Percentiles rank a stretch among this genome's conserved stretches.
Evolutionary conservation across 495 filamentous ascomycete species (phyloP).

Genomic region (Talaromyces nanjingensis): DNA sequence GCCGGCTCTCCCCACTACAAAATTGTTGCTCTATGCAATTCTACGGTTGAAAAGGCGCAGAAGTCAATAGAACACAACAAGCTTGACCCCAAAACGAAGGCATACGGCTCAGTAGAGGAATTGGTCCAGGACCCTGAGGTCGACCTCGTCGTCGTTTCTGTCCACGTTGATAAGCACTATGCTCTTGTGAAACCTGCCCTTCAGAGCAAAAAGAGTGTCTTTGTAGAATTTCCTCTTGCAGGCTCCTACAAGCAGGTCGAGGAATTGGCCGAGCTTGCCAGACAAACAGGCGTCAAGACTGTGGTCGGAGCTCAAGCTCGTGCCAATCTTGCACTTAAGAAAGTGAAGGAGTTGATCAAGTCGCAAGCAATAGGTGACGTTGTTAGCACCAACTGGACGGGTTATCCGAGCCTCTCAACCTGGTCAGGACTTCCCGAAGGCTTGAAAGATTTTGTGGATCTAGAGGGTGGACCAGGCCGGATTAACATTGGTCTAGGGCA

Average conservation of each 20-base stretch:
- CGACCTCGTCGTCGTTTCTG: slow-evolving; percentile 50
- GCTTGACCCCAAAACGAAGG: slow-evolving; percentile 31
- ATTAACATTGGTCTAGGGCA: slow-evolving; percentile 49
- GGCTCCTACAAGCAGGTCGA: slow-evolving; percentile 18
- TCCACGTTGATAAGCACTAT: slow-evolving; percentile 48
- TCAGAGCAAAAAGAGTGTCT: slow-evolving; percentile 46
- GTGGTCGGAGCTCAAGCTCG: slow-evolving; percentile 28
- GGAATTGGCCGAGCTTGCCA: slow-evolving; percentile 34
- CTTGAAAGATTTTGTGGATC: slow-evolving; percentile 36
- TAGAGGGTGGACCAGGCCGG: slow-evolving; percentile 40
- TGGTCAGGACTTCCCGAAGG: slow-evolving; percentile 22
- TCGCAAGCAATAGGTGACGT: slow-evolving; percentile 46
- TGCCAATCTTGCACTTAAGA: slow-evolving; percentile 35
- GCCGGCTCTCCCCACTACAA: slow-evolving; percentile 34
- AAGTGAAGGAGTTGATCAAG: slow-evolving; percentile 39
- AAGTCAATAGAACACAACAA: slow-evolving; percentile 37
- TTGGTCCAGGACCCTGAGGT: slow-evolving; percentile 44
- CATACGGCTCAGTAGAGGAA: slow-evolving; percentile 43
- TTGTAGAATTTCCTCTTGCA: slow-evolving; percentile 47
- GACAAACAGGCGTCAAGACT: slow-evolving; percentile 29
- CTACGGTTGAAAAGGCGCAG: slow-evolving; percentile 36
- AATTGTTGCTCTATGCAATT: slow-evolving; percentile 54
- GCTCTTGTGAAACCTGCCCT: slow-evolving; percentile 34
- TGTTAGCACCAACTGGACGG: slow-evolving; percentile 42
- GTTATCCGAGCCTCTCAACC: slow-evolving; percentile 27